These are phyloP conservation scores for Hibiscus mutabilis DNA, from an alignment of 345 rosid species.

Conservation along the genomic window DNA sequence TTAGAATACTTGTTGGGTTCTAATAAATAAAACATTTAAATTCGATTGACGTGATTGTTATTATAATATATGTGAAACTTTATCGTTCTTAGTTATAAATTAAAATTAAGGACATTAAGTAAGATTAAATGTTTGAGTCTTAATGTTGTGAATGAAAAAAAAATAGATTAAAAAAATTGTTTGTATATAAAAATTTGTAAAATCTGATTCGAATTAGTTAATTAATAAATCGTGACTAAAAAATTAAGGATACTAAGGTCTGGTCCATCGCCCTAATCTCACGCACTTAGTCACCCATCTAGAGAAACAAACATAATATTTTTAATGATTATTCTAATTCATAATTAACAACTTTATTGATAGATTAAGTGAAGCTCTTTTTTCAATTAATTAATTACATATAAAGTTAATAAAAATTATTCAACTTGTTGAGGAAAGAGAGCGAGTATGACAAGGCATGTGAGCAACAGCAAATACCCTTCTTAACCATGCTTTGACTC, in stretches of 20 bases:
- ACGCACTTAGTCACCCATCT: conserved; percentile 23
- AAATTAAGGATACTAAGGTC: not conserved
- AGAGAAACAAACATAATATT: conserved; percentile 31
- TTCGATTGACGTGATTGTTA: too few species aligned
- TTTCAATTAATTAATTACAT: not conserved
- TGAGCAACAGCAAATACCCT: conserved; percentile 80
- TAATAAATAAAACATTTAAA: too few species aligned
- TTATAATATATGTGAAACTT: too few species aligned
- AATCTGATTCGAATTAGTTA: too few species aligned
- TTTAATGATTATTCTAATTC: not conserved
- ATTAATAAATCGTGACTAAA: too few species aligned
- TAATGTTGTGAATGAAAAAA: too few species aligned
- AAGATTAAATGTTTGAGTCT: too few species aligned
- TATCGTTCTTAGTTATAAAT: too few species aligned
- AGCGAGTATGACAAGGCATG: conserved; percentile 69
- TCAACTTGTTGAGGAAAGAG: conserved; percentile 7
- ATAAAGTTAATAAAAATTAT: not conserved
- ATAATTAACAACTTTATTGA: not conserved
- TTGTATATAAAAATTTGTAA: too few species aligned
- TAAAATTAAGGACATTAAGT: not conserved
- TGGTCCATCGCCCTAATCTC: conserved; percentile 21
- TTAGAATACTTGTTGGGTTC: too few species aligned
- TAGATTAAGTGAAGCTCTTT: not conserved
- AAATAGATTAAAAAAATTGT: too few species aligned
- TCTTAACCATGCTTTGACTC: conserved; percentile 43